A percentile compares a stretch with the other conserved stretches of the same genome.
phyloP scores from a whole-genome alignment of 1,284 basidiomycete genomes.

The Ustilago trichophora region DNA sequence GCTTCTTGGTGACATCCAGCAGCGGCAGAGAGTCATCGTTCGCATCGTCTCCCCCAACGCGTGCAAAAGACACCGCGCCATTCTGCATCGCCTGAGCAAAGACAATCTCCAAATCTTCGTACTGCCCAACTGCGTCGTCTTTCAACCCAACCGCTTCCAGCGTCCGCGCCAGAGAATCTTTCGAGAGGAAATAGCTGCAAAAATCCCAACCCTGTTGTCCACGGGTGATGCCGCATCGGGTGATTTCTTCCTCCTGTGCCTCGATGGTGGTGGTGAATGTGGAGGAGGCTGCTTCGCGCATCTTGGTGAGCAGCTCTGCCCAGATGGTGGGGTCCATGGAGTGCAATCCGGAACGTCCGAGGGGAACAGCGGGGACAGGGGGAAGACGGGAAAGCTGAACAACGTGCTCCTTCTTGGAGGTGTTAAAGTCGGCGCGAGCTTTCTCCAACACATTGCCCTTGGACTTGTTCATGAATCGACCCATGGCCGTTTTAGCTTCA shows the following conservation, averaged over 20 bases:
- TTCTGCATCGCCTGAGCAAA: constrained; percentile 69
- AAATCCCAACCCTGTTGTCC: constrained; percentile 53
- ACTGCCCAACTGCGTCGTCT: constrained; percentile 88
- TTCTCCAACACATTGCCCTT: constrained; percentile 88
- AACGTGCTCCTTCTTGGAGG: constrained; percentile 77
- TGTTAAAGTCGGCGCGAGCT: constrained; percentile 89
- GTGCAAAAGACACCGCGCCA: constrained; percentile 52
- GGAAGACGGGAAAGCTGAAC: constrained; percentile 38
- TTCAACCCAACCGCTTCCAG: constrained; percentile 88
- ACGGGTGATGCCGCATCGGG: constrained; percentile 25
- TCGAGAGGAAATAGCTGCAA: constrained; percentile 75
- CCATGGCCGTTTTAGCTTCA: constrained; percentile 46
- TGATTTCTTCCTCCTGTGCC: constrained; percentile 50
- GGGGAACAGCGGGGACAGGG: constrained; percentile 65
- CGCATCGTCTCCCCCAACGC: constrained; percentile 42
- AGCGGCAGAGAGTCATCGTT: constrained; percentile 84
- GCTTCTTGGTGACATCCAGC: constrained; percentile 81
- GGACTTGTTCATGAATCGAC: constrained; percentile 75
- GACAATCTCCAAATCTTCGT: constrained; percentile 87
- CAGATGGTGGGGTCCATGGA: constrained; percentile 78
- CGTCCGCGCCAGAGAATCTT: constrained; percentile 93
- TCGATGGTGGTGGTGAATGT: constrained; percentile 82
- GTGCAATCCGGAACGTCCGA: constrained; percentile 78
- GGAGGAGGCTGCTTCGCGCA: constrained; percentile 85
- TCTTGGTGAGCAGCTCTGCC: constrained; percentile 85